Conservation (phyloP, 495 filamentous ascomycete genomes). For the Hyaloscypha variabilis region DNA sequence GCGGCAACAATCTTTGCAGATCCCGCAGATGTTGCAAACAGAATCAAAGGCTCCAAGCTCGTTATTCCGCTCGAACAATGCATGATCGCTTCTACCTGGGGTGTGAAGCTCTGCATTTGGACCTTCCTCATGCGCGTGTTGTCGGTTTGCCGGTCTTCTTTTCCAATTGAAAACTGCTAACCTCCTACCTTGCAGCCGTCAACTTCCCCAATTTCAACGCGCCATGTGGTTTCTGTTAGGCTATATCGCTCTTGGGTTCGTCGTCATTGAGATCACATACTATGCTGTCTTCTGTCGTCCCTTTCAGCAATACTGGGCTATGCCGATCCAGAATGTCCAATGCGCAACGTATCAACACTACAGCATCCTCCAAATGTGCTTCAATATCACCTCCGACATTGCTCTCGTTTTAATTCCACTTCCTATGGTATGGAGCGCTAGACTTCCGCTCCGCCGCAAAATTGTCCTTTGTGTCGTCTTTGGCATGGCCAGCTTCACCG, state of each 20-base stretch:
- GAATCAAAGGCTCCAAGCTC: conserved; percentile 58
- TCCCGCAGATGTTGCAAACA: conserved; percentile 42
- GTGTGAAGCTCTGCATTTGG: conserved; percentile 54
- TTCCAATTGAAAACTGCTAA: neutral
- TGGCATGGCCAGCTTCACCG: conserved; percentile 59
- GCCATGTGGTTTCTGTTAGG: conserved; percentile 51
- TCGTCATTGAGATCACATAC: conserved; percentile 62
- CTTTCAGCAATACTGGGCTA: conserved; percentile 62
- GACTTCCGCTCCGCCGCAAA: conserved; percentile 51
- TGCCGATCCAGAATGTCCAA: conserved; percentile 39
- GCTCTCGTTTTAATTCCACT: conserved; percentile 60
- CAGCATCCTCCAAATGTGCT: conserved; percentile 63
- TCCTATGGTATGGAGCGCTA: conserved; percentile 54
- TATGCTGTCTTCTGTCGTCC: conserved; percentile 63
- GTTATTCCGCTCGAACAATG: conserved; percentile 47
- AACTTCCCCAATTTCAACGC: conserved; percentile 42
- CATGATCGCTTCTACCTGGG: conserved; percentile 47
- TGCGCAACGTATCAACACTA: conserved; percentile 46
- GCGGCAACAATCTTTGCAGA: conserved; percentile 42
- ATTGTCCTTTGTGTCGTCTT: conserved; percentile 48
- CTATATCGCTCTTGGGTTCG: conserved; percentile 57
- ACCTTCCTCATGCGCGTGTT: conserved; percentile 53
- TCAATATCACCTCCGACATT: conserved; percentile 66
- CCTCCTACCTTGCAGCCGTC: conserved; percentile 13
- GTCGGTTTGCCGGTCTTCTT: conserved; percentile 29